phyloP scores from a whole-genome alignment of 1,284 basidiomycete species.

The Cryptococcus sp. region DNA sequence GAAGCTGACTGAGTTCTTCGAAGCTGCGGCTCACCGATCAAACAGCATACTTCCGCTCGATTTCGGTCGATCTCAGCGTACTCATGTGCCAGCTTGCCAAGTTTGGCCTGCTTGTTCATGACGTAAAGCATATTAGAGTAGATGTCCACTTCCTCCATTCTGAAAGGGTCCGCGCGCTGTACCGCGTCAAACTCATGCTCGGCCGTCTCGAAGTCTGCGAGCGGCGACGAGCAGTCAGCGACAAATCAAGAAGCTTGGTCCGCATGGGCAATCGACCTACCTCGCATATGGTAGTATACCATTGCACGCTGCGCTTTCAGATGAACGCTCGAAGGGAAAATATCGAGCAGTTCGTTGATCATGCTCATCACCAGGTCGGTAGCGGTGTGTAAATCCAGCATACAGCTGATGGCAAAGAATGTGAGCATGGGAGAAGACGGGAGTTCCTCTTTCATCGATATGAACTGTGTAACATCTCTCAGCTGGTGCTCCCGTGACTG shows the following conservation, averaged over 20 bases:
- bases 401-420: slow-evolving; percentile 86
- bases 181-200: slow-evolving; percentile 82
- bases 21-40: slow-evolving; percentile 66
- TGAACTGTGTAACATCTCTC: slow-evolving; percentile 35
- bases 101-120: slow-evolving; percentile 80
- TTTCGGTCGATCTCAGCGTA: slow-evolving; percentile 85
- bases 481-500: neutral
- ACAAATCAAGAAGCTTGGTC: neutral
- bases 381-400: slow-evolving; percentile 85
- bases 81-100: slow-evolving; percentile 89
- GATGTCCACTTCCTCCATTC: slow-evolving; percentile 93
- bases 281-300: slow-evolving; percentile 85
- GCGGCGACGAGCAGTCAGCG: neutral
- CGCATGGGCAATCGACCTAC: slow-evolving; percentile 55
- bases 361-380: slow-evolving; percentile 73
- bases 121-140: slow-evolving; percentile 98
- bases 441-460: slow-evolving; percentile 50
- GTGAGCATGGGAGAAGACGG: slow-evolving; percentile 48
- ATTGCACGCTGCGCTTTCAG: slow-evolving; percentile 82
- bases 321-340: slow-evolving; percentile 83
- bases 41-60: slow-evolving; percentile 89
- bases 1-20: neutral
- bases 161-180: slow-evolving; percentile 76
- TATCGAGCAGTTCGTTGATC: slow-evolving; percentile 74
- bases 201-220: slow-evolving; percentile 78